Evolutionary conservation across 129 eudicot genomes (phyloP).

Genomic region (Lactuca sativa): DNA sequence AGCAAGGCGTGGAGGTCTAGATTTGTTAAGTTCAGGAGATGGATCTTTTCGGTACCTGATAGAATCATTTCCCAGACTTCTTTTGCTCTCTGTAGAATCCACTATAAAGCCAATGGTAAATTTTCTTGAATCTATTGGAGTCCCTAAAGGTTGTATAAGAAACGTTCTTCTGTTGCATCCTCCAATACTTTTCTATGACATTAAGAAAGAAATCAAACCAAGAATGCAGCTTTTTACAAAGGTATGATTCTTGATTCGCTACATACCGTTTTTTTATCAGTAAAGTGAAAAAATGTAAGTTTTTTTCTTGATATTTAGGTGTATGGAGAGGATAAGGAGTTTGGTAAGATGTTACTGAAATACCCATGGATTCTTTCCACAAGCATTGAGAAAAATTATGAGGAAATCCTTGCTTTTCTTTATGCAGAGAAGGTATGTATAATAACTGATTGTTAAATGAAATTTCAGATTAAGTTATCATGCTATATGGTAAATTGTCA

Average conservation of each 20-base stretch:
- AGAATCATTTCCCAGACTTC: slow-evolving; percentile 88
- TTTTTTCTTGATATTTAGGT: slow-evolving; percentile 40
- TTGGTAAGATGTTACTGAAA: slow-evolving; percentile 61
- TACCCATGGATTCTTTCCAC: slow-evolving; percentile 92
- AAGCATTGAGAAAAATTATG: slow-evolving; percentile 60
- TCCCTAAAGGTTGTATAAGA: slow-evolving; percentile 45
- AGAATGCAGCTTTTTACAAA: slow-evolving; percentile 42
- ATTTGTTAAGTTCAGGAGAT: slow-evolving; percentile 52
- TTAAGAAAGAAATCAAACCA: slow-evolving; percentile 61
- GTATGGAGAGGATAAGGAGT: slow-evolving; percentile 38
- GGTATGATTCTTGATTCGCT: slow-evolving; percentile 35
- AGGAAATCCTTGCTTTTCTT: slow-evolving; percentile 48
- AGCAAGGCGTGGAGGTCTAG: slow-evolving; percentile 90
- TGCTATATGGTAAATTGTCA: slow-evolving; percentile 5
- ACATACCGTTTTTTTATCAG: background rate
- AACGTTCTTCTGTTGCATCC: slow-evolving; percentile 63
- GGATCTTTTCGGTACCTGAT: slow-evolving; percentile 66
- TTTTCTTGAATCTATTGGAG: slow-evolving; percentile 55
- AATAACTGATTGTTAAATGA: no score
- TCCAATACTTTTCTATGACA: slow-evolving; percentile 59
- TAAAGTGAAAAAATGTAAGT: background rate
- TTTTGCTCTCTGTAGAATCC: slow-evolving; percentile 57
- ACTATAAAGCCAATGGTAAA: slow-evolving; percentile 49
- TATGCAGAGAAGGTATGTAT: slow-evolving; percentile 56
- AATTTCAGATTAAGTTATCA: no score